These are phyloP conservation scores for Strigomonas oncopelti DNA, from an alignment of 208 protist genomes.

Conservation along the genomic window DNA sequence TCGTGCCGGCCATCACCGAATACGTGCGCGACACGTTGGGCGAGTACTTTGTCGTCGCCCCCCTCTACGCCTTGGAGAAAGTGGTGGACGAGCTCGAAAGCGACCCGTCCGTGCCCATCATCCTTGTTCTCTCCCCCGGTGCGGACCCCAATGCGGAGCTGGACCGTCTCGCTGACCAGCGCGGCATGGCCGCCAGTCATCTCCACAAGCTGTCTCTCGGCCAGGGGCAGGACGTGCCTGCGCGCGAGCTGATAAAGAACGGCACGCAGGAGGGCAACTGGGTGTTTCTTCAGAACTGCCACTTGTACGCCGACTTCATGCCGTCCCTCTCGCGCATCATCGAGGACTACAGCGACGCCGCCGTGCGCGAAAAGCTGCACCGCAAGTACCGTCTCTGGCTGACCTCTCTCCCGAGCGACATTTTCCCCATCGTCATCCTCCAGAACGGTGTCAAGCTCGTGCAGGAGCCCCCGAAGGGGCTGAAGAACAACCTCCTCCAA, in stretches of 20 bases:
- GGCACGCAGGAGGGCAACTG: conserved; percentile 87
- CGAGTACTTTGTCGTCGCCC: conserved; percentile 87
- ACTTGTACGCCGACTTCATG: conserved; percentile 94
- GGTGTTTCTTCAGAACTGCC: conserved; percentile 96
- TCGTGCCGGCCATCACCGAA: conserved; percentile 89
- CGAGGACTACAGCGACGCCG: conserved; percentile 87
- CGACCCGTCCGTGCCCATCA: conserved; percentile 90
- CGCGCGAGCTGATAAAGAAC: conserved; percentile 87
- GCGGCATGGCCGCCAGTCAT: conserved; percentile 76
- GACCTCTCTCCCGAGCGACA: conserved; percentile 95
- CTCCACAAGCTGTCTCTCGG: conserved; percentile 94
- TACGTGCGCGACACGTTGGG: conserved; percentile 87
- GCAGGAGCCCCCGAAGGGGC: conserved; percentile 96
- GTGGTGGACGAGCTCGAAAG: conserved; percentile 86
- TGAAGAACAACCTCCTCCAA: conserved; percentile 95
- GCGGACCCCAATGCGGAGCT: conserved; percentile 95
- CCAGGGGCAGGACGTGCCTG: conserved; percentile 92
- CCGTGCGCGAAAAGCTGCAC: conserved; percentile 88
- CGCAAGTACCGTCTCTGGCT: conserved; percentile 97
- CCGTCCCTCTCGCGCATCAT: conserved; percentile 89
- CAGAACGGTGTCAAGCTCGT: conserved; percentile 98
- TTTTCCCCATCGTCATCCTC: conserved; percentile 97
- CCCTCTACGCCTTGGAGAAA: conserved; percentile 91
- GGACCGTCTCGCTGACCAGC: conserved; percentile 91
- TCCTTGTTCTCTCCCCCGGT: conserved; percentile 97